Conservation (phyloP, 2,329 filamentous ascomycete species). For the Ophiostoma piceae region DNA sequence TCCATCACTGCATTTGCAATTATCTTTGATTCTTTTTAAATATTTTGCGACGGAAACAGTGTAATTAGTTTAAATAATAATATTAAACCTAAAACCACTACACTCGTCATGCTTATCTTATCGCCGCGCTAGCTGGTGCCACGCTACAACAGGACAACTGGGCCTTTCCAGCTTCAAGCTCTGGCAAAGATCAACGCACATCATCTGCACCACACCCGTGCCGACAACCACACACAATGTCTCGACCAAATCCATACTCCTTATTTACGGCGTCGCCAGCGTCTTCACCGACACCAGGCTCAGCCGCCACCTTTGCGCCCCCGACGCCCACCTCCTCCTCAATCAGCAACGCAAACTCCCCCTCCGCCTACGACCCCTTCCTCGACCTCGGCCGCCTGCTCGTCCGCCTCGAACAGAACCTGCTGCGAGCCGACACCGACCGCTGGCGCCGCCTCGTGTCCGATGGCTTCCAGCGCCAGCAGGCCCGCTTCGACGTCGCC, state of each 20-base stretch:
- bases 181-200: not conserved
- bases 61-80: not conserved
- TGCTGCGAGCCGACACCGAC: constrained; percentile 58
- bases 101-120: constrained; percentile 16
- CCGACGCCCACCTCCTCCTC: not conserved
- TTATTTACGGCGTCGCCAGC: not conserved
- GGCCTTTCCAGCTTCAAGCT: not conserved
- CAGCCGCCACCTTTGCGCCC: not conserved
- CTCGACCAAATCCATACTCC: not conserved
- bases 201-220: not conserved
- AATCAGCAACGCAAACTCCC: not conserved
- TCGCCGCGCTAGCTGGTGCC: constrained; percentile 3
- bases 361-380: constrained; percentile 34
- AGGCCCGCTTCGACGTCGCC: constrained; percentile 60
- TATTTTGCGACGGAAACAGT: not conserved
- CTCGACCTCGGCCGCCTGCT: constrained; percentile 60
- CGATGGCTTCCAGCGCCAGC: constrained; percentile 62
- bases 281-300: not conserved
- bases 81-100: not conserved
- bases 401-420: constrained; percentile 57
- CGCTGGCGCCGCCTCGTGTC: constrained; percentile 52
- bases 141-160: constrained; percentile 9
- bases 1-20: not conserved
- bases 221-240: not conserved
- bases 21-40: not conserved